These are phyloP conservation scores for Penicillium sp. DNA, from an alignment of 2,329 filamentous ascomycete genomes.

Conservation along the genomic window DNA sequence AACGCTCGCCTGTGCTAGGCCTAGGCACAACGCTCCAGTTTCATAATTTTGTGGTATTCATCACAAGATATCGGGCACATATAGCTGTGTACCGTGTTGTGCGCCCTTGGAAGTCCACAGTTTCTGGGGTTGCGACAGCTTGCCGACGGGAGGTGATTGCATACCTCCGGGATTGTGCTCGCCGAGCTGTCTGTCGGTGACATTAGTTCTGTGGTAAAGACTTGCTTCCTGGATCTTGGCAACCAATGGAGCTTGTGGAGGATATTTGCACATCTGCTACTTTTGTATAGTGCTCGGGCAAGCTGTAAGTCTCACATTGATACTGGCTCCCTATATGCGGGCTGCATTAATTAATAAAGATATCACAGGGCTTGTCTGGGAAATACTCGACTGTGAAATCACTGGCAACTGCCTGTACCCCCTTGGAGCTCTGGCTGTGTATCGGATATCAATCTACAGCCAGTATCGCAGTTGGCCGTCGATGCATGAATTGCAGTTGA, in stretches of 20 bases:
- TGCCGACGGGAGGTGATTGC: neutral
- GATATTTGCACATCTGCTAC: neutral
- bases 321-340: neutral
- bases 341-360: neutral
- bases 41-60: neutral
- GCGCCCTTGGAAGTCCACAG: neutral
- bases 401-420: neutral
- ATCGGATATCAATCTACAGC: neutral
- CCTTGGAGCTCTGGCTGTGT: neutral
- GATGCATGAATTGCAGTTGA: neutral
- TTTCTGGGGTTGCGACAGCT: neutral
- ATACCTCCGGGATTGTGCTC: neutral
- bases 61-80: neutral
- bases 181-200: neutral
- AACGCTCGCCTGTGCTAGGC: neutral
- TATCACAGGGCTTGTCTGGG: neutral
- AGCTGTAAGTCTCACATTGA: conserved; percentile 2
- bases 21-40: neutral
- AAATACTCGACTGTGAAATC: neutral
- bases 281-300: neutral
- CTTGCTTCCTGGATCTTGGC: neutral
- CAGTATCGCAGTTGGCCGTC: neutral
- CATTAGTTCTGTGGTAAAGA: neutral
- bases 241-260: neutral
- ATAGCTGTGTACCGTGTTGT: neutral